Percentiles rank a stretch among this genome's conserved stretches.
Evolutionary conservation across 306 rosid species (phyloP).

Genomic region (Hylodesmum podocarpum): DNA sequence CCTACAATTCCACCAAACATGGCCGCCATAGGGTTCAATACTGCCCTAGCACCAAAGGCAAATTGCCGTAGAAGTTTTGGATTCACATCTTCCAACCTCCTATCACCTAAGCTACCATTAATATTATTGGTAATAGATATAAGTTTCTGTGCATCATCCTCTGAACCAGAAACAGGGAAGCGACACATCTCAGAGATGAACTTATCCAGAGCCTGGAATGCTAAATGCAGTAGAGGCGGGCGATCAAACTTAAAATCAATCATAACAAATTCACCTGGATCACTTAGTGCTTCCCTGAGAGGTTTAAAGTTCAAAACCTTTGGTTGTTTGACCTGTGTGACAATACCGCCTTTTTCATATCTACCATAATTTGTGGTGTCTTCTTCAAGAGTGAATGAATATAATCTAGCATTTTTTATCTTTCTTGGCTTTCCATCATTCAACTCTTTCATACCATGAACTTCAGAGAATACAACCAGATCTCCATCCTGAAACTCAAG

Average conservation of each 20-base stretch:
- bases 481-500: constrained; percentile 97
- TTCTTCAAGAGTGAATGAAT: constrained; percentile 85
- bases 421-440: constrained; percentile 93
- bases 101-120: constrained; percentile 62
- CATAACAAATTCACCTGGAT: constrained; percentile 88
- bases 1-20: constrained; percentile 96
- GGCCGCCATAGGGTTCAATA: constrained; percentile 93
- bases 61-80: constrained; percentile 70
- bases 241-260: constrained; percentile 92
- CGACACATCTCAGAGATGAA: constrained; percentile 63
- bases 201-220: constrained; percentile 84
- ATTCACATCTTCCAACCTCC: constrained; percentile 65
- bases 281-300: constrained; percentile 67
- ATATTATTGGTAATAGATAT: constrained; percentile 57
- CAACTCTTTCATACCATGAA: constrained; percentile 89
- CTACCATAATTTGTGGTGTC: constrained; percentile 78
- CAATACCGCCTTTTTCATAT: constrained; percentile 89
- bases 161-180: constrained; percentile 81
- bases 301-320: constrained; percentile 88
- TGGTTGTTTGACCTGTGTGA: constrained; percentile 88
- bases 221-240: constrained; percentile 80
- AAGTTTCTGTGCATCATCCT: constrained; percentile 77
- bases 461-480: constrained; percentile 88
- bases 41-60: constrained; percentile 90
- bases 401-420: constrained; percentile 77